These are phyloP conservation scores for Silene coronaria DNA, from an alignment of 179 eudicot species.

Conservation along the genomic window DNA sequence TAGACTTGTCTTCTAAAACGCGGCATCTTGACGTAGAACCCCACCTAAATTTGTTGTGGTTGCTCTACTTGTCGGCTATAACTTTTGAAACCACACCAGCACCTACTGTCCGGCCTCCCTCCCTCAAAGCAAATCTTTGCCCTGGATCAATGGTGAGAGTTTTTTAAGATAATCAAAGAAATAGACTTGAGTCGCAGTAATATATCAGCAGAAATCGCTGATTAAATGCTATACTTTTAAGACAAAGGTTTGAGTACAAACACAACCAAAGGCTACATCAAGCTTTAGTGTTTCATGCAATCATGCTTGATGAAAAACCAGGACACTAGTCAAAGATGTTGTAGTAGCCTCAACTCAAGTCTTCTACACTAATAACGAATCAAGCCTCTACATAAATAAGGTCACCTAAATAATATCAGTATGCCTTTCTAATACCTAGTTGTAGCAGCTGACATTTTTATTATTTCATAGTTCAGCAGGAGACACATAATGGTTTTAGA, in stretches of 20 bases:
- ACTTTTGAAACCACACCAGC: conserved; percentile 91
- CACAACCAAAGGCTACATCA: neutral
- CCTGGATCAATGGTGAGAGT: conserved; percentile 37
- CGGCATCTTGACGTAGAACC: conserved; percentile 15
- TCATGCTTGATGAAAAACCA: neutral
- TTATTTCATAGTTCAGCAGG: neutral
- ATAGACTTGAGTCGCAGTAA: neutral
- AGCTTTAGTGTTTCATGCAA: neutral
- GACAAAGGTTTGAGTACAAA: neutral
- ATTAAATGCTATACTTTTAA: neutral
- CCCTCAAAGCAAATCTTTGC: conserved; percentile 92
- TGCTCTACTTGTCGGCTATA: conserved; percentile 15
- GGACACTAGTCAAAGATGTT: neutral
- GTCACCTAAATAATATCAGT: neutral
- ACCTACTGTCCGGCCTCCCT: conserved; percentile 84
- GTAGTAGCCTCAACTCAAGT: too few species aligned
- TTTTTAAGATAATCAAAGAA: neutral
- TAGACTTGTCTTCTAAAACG: conserved; percentile 17
- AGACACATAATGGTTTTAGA: neutral
- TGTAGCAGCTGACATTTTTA: neutral
- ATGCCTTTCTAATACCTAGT: neutral
- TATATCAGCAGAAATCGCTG: neutral
- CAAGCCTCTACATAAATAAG: neutral
- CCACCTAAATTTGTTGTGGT: neutral
- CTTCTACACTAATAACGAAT: neutral